Percentiles rank a stretch among this genome's conserved stretches.
These are phyloP conservation scores for Starmerella powellii DNA, from an alignment of 805 yeast species.

Conservation along the genomic window DNA sequence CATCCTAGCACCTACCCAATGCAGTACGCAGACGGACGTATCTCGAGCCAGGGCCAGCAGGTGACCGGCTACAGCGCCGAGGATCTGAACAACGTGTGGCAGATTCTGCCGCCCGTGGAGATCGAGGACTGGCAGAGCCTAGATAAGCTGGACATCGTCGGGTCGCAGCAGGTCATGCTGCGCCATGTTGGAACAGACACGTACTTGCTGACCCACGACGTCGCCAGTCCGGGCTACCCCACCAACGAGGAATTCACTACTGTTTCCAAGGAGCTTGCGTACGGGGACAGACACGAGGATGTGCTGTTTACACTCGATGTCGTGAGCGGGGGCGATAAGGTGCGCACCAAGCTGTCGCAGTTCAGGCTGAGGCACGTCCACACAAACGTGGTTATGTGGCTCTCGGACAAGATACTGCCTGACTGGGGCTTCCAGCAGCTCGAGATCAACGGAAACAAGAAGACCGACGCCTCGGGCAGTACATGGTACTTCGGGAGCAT, in stretches of 20 bases:
- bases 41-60: constrained; percentile 91
- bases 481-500: constrained; percentile 69
- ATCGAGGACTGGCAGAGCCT: constrained; percentile 31
- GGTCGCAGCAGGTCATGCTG: constrained; percentile 60
- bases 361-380: constrained; percentile 59
- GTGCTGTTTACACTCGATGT: constrained; percentile 54
- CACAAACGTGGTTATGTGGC: constrained; percentile 74
- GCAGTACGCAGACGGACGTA: constrained; percentile 90
- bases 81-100: constrained; percentile 78
- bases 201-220: constrained; percentile 70
- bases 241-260: constrained; percentile 74
- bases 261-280: constrained; percentile 58
- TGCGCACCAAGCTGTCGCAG: constrained; percentile 62
- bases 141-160: constrained; percentile 30
- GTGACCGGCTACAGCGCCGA: constrained; percentile 75
- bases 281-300: constrained; percentile 60
- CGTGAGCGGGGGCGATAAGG: constrained; percentile 23
- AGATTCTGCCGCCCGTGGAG: constrained; percentile 22
- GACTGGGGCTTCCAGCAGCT: constrained; percentile 91
- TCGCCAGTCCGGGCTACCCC: constrained; percentile 61
- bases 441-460: constrained; percentile 92
- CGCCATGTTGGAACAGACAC: constrained; percentile 59
- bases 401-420: constrained; percentile 68
- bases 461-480: constrained; percentile 52
- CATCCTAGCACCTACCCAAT: constrained; percentile 78